Percentiles rank a stretch among this genome's conserved stretches.
Evolutionary conservation across 2,329 filamentous ascomycete genomes (phyloP).

Genomic region (Trichoderma koningii): DNA sequence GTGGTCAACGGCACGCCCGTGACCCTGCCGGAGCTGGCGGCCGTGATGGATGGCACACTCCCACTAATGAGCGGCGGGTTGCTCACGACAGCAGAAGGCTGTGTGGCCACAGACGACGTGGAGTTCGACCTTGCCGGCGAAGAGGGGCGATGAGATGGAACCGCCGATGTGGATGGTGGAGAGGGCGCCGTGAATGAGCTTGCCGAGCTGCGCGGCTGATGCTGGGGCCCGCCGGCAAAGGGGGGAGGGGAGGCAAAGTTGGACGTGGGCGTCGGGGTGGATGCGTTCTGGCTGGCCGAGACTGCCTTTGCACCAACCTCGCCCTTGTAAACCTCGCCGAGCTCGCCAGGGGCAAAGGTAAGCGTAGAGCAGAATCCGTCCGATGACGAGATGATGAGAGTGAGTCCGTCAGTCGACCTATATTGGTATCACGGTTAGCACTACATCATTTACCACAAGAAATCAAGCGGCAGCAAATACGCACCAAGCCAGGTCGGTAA

Average conservation of each 20-base stretch:
- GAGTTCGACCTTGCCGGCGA: constrained; percentile 87
- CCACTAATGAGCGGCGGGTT: constrained; percentile 79
- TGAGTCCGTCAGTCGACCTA: constrained; percentile 55
- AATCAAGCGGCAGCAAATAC: constrained; percentile 36
- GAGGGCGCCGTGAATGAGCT: constrained; percentile 62
- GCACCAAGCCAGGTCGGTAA: constrained; percentile 94
- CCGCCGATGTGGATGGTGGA: constrained; percentile 53
- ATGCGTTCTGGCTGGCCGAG: constrained; percentile 65
- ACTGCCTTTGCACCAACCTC: constrained; percentile 58
- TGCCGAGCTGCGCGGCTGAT: constrained; percentile 60
- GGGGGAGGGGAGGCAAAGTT: constrained; percentile 64
- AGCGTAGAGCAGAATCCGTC: constrained; percentile 96
- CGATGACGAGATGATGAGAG: constrained; percentile 90
- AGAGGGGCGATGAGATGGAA: constrained; percentile 66
- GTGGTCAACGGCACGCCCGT: constrained; percentile 75
- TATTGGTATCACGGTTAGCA: constrained; percentile 33
- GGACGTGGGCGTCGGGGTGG: constrained; percentile 69
- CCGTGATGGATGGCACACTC: constrained; percentile 74
- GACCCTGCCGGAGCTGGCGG: constrained; percentile 67
- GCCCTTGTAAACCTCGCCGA: constrained; percentile 78
- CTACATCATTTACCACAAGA: neutral
- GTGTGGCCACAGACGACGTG: constrained; percentile 75
- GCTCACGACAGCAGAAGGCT: constrained; percentile 64
- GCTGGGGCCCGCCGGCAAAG: constrained; percentile 50
- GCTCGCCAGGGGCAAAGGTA: constrained; percentile 78